A percentile compares a stretch with the other conserved stretches of the same genome.
phyloP scores from a whole-genome alignment of 345 rosid genomes.

The Triadica sebifera region DNA sequence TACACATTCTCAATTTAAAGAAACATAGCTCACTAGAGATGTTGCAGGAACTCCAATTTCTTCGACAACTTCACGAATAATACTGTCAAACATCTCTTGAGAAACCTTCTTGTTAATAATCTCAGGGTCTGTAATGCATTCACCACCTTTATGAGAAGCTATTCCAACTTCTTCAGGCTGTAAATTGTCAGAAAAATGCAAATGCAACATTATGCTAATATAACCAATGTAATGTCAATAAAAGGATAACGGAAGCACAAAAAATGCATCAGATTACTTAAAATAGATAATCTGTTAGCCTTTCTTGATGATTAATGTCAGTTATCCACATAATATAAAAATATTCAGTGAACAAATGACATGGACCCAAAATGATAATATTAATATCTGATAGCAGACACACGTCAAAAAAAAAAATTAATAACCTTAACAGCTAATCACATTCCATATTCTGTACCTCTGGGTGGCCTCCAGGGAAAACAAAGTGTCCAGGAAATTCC shows the following conservation, averaged over 20 bases:
- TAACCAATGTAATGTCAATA: not conserved
- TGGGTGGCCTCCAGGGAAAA: slow-evolving; percentile 94
- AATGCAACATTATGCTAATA: slow-evolving; percentile 10
- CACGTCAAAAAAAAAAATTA: not conserved
- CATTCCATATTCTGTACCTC: slow-evolving; percentile 47
- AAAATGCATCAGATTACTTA: not conserved
- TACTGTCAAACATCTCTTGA: slow-evolving; percentile 77
- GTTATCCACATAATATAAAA: not conserved
- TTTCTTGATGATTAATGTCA: not conserved
- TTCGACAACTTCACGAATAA: slow-evolving; percentile 75
- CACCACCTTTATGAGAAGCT: slow-evolving; percentile 31
- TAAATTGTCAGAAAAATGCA: slow-evolving; percentile 20
- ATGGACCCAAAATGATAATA: not conserved
- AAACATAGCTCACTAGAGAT: slow-evolving; percentile 56
- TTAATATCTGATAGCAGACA: not conserved
- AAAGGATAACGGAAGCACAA: slow-evolving; percentile 5
- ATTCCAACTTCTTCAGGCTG: slow-evolving; percentile 72
- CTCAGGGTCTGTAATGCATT: slow-evolving; percentile 28
- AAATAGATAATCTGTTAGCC: not conserved
- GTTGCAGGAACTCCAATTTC: slow-evolving; percentile 81
- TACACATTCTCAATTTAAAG: not conserved
- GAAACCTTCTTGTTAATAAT: slow-evolving; percentile 49
- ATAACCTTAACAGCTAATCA: not conserved
- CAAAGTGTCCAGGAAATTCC: slow-evolving; percentile 88
- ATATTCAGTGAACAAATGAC: not conserved